Base-by-base conservation (phyloP, 2,329 filamentous ascomycete genomes). In the Blastomyces emzantsi region DNA sequence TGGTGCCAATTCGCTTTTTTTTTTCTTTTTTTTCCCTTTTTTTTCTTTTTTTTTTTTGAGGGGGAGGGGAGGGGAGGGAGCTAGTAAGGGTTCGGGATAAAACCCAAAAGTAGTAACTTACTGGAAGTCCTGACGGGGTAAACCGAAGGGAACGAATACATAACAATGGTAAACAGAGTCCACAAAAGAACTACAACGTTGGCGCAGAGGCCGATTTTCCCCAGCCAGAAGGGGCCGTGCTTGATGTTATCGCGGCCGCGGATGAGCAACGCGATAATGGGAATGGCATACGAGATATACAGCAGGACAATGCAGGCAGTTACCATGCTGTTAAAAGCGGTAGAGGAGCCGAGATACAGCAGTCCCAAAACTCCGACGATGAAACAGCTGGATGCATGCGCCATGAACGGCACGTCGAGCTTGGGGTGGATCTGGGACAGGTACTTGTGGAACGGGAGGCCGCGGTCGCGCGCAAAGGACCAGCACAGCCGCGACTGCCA, bases 381-480 rank as follows among this genome's bases (percentile, higher is more conserved):
- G 19, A 77, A 66, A 61, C 76, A 78, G 62, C 77, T 79, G 6
- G 74, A 69, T 25, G 74, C 66, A 62, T 81, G 78, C 33, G 79
- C 79, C 43, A 75, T 70, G 0, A 82, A 64, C 0, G 80, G 80
- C 0, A 82, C 78, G 62, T 79, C 76, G 3, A 79, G 69, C 17
- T 62, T 71, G 1, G 70, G 69, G 63, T 80, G 68, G 6, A 83
- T 77, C 13, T 73, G 70, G 11, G 74, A 70, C 13, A 82, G 71
- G 64, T 75, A 76, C 22, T 66, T 57, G 25, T 77, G 74, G n/a
- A 74, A 76, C 0, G 81, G 81, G 1, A 83, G 64, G 2, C 80
- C 81, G 17, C 74, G 70, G 67, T 83, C 82, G 4, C 81, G 75
- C 11, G 82, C 80, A 67, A 83, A 83, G 22, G 79, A 80, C 81